These are phyloP conservation scores for Boechera divaricarpa DNA, from an alignment of 345 rosid genomes.

Conservation along the genomic window DNA sequence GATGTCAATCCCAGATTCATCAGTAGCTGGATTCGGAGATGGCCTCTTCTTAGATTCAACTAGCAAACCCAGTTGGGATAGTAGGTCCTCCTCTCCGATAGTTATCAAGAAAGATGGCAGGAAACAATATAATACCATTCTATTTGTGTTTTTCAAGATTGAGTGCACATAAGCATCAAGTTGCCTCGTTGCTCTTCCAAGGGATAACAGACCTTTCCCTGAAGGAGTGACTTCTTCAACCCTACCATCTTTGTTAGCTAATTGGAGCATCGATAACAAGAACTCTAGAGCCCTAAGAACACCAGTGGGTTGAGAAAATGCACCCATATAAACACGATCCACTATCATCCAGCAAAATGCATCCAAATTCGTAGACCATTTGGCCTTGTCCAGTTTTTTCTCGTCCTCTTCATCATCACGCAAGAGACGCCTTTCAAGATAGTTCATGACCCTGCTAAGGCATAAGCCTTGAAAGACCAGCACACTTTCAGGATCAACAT, in stretches of 20 bases:
- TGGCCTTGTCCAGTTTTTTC: slow-evolving; percentile 85
- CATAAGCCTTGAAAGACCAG: slow-evolving; percentile 94
- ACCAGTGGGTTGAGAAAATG: slow-evolving; percentile 85
- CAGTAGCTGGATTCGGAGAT: slow-evolving; percentile 55
- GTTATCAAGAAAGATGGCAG: slow-evolving; percentile 85
- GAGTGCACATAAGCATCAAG: slow-evolving; percentile 94
- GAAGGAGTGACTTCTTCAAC: slow-evolving; percentile 90
- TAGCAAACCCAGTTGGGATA: slow-evolving; percentile 76
- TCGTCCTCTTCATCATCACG: slow-evolving; percentile 99
- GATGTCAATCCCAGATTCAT: slow-evolving; percentile 79
- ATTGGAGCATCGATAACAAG: slow-evolving; percentile 90
- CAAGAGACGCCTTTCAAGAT: slow-evolving; percentile 92
- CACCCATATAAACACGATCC: slow-evolving; percentile 97
- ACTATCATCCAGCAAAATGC: slow-evolving; percentile 96
- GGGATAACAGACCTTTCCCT: slow-evolving; percentile 90
- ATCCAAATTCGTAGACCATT: slow-evolving; percentile 95
- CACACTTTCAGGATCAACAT: slow-evolving; percentile 89
- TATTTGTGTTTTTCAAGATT: slow-evolving; percentile 86
- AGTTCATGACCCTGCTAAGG: slow-evolving; percentile 92
- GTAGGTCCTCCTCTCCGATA: slow-evolving; percentile 88
- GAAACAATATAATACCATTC: slow-evolving; percentile 90
- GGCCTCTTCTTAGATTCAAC: slow-evolving; percentile 70
- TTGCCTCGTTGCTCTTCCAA: slow-evolving; percentile 80
- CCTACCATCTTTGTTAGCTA: slow-evolving; percentile 96
- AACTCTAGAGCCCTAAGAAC: slow-evolving; percentile 88